Base-by-base conservation (phyloP, 2,329 filamentous ascomycete species). In the Ophiocordyceps robertsii region DNA sequence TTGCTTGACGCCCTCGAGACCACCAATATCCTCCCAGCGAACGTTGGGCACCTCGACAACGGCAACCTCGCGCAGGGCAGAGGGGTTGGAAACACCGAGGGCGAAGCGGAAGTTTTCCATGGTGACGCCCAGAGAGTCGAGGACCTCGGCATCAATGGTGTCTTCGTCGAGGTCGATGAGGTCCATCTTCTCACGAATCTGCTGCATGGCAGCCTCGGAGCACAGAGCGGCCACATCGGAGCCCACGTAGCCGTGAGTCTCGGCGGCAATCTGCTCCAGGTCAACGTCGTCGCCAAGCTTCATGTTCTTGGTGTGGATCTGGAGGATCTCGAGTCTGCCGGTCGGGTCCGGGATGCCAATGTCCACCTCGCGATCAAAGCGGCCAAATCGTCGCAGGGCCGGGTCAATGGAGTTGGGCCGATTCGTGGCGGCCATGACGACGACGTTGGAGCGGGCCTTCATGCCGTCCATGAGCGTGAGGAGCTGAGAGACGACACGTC, bases 261-360 rank as follows among this genome's bases (percentile, higher is more conserved):
- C 92, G 29, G 92, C 80, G 43, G 92, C 92, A 58, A 98, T 95
- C 58, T 88, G 82, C 72, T 95, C 90, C 37, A 98, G 78, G 58
- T 98, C 92, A 47, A 98, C 92, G 55, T 96, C 92, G 45, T 96
- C 92, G 46, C 69, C 88, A 47, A 98, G 79, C 75, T 98, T 98
- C 92, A 98, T 98, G 78, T 98, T 98, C 83, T 98, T 98, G 66
- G 92, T 98, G 77, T 98, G 92, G 53, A 98, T 98, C 67, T 94
- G 87, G 47, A 98, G 81, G 59, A 98, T 96, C 75, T 98, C 92
- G 32, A 98, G 84, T 76, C 92, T 92, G 50, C 92, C 92, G 56
- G 90, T 96, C 41, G 92, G 92, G 69, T 96, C 92, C 42, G 92
- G 92, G 53, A 96, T 94, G 58, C 90, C 89, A 59, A 98, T 95